Conservation (phyloP, 108 stramenopile genomes). For the Chaetoceros tenuissimus region DNA sequence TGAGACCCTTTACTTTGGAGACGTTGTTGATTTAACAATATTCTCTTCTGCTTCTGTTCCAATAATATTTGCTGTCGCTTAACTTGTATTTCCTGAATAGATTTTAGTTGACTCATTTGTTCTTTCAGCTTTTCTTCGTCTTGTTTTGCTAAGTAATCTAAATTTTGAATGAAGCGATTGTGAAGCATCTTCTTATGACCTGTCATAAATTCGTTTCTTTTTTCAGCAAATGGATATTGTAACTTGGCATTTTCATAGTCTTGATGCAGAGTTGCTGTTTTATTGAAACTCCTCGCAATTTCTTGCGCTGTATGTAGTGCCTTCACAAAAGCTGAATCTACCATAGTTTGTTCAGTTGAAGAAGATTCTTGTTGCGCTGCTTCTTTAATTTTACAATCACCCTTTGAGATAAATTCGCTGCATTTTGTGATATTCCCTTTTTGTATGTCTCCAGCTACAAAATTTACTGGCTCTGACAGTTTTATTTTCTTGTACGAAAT, state of each 20-base stretch:
- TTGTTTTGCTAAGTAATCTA: constrained; percentile 52
- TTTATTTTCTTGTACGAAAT: background rate
- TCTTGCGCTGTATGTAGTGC: too few relatives aligned
- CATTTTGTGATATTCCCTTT: too few relatives aligned
- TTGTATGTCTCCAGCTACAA: too few relatives aligned
- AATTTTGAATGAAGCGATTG: constrained; percentile 34
- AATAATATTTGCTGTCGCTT: constrained; percentile 8
- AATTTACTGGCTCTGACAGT: background rate
- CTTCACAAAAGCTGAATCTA: too few relatives aligned
- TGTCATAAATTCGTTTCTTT: background rate
- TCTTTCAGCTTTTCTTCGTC: constrained; percentile 39
- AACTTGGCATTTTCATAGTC: too few relatives aligned
- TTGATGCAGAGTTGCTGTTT: too few relatives aligned
- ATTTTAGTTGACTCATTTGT: constrained; percentile 38
- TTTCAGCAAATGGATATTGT: background rate
- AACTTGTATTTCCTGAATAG: constrained; percentile 25
- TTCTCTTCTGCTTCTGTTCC: constrained; percentile 2
- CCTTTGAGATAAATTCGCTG: too few relatives aligned
- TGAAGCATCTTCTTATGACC: background rate
- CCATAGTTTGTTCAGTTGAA: too few relatives aligned
- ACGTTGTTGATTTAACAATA: constrained; percentile 4
- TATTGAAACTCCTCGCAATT: too few relatives aligned
- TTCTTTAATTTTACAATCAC: too few relatives aligned
- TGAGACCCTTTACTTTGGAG: too few relatives aligned
- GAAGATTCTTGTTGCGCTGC: too few relatives aligned